phyloP scores from a whole-genome alignment of 176 grass and related monocot genomes.

The Oryza australiensis region DNA sequence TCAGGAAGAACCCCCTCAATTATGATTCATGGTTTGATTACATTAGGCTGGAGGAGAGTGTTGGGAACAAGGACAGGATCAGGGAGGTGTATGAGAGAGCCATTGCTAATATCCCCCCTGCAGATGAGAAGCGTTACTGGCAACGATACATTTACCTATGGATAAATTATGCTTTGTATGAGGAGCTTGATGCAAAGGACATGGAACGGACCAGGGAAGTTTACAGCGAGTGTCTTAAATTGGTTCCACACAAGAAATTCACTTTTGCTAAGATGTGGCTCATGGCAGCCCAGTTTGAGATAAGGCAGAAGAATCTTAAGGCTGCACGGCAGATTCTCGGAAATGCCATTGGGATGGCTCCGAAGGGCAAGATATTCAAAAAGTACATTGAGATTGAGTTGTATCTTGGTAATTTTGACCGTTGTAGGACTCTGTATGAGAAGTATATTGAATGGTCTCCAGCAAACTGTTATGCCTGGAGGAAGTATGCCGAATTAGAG shows the following conservation, averaged over 20 bases:
- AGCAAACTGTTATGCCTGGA: constrained; percentile 87
- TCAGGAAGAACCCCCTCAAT: constrained; percentile 84
- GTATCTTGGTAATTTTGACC: constrained; percentile 72
- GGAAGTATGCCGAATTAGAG: constrained; percentile 85
- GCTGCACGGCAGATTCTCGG: constrained; percentile 66
- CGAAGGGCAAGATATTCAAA: constrained; percentile 92
- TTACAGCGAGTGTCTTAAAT: constrained; percentile 70
- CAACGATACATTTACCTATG: constrained; percentile 79
- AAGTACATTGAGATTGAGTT: constrained; percentile 92
- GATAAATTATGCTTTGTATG: constrained; percentile 90
- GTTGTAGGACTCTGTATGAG: constrained; percentile 71
- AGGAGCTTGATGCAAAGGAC: constrained; percentile 79
- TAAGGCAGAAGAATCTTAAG: constrained; percentile 57
- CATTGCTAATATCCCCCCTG: constrained; percentile 78
- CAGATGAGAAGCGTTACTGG: constrained; percentile 91
- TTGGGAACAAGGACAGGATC: constrained; percentile 60
- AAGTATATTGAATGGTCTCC: constrained; percentile 88
- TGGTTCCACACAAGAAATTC: constrained; percentile 85
- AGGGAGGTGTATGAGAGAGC: constrained; percentile 82
- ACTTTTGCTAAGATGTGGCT: constrained; percentile 90
- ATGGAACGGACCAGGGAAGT: constrained; percentile 64
- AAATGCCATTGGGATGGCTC: constrained; percentile 84
- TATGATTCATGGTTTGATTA: constrained; percentile 95
- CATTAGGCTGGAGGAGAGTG: constrained; percentile 74
- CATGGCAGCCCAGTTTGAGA: constrained; percentile 83